Conservation (phyloP, 208 protist species). For the Leishmania tarentolae region DNA sequence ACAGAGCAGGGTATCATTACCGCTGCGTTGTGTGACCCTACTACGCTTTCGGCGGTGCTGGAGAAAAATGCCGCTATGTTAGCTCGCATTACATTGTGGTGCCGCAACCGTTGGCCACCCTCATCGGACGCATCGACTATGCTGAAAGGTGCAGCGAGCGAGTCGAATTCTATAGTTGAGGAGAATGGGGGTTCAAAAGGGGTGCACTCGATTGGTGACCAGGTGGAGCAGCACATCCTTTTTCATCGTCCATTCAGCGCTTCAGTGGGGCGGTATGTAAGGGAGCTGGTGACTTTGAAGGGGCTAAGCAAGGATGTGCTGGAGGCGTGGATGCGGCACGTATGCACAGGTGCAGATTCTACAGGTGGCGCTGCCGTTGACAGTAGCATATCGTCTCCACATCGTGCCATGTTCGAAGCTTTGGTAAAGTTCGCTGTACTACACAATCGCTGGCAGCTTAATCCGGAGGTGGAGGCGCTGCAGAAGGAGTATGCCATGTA, state of each 20-base stretch:
- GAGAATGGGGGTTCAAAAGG: neutral
- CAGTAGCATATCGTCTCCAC: neutral
- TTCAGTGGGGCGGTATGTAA: slow-evolving; percentile 56
- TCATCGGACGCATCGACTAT: neutral
- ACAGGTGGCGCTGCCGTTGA: neutral
- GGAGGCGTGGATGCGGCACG: slow-evolving; percentile 44
- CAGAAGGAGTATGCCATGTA: slow-evolving; percentile 16
- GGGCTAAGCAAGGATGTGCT: slow-evolving; percentile 36
- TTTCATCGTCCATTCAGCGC: slow-evolving; percentile 41
- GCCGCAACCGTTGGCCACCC: slow-evolving; percentile 21
- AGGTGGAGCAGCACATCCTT: slow-evolving; percentile 40
- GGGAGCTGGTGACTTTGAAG: slow-evolving; percentile 44
- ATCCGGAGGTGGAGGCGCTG: slow-evolving; percentile 16
- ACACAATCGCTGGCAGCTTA: slow-evolving; percentile 33
- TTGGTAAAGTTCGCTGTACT: slow-evolving; percentile 54
- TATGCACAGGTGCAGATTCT: slow-evolving; percentile 2
- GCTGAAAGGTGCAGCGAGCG: neutral
- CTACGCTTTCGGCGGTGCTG: slow-evolving; percentile 25
- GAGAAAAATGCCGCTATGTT: slow-evolving; percentile 51
- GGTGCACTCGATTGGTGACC: slow-evolving; percentile 10
- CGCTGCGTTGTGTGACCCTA: slow-evolving; percentile 4
- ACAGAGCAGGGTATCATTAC: slow-evolving; percentile 22
- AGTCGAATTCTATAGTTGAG: too few relatives aligned
- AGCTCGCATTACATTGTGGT: slow-evolving; percentile 47
- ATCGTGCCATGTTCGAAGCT: slow-evolving; percentile 35